phyloP scores from a whole-genome alignment of 1,284 basidiomycete genomes.

The Paramarasmius palmivorus region DNA sequence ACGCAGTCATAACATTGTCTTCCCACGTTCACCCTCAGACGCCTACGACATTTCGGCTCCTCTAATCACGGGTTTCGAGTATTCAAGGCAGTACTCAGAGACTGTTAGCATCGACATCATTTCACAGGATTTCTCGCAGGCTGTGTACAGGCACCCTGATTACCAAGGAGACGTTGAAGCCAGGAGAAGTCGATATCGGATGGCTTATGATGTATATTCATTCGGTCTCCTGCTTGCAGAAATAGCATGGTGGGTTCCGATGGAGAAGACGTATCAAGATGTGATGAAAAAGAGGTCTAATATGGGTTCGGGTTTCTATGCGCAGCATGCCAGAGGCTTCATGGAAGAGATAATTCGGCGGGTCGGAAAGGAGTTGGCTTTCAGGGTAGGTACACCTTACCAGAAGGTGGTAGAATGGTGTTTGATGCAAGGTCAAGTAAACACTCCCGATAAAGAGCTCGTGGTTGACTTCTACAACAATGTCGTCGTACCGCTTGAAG shows the following conservation, averaged over 20 bases:
- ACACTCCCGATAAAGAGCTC: constrained; percentile 3
- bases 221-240: constrained; percentile 11
- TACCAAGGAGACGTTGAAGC: constrained; percentile 8
- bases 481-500: constrained; percentile 12
- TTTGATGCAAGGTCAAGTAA: not conserved
- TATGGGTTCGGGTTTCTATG: not conserved
- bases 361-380: constrained; percentile 8
- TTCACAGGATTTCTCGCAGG: not conserved
- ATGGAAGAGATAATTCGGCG: constrained; percentile 7
- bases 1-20: constrained; percentile 10
- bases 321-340: constrained; percentile 5
- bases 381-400: constrained; percentile 7
- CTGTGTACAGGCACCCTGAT: constrained; percentile 13
- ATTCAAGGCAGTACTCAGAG: constrained; percentile 12
- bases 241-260: constrained; percentile 14
- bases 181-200: constrained; percentile 7
- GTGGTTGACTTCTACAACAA: constrained; percentile 11
- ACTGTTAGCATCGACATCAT: constrained; percentile 8
- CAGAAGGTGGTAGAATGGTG: constrained; percentile 11
- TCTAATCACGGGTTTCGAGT: constrained; percentile 10
- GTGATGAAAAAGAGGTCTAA: constrained; percentile 3
- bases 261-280: constrained; percentile 7
- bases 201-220: constrained; percentile 12
- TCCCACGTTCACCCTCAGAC: not conserved
- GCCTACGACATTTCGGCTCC: constrained; percentile 1